phyloP scores from a whole-genome alignment of 179 eudicot genomes.

The Corrigiola litoralis region DNA sequence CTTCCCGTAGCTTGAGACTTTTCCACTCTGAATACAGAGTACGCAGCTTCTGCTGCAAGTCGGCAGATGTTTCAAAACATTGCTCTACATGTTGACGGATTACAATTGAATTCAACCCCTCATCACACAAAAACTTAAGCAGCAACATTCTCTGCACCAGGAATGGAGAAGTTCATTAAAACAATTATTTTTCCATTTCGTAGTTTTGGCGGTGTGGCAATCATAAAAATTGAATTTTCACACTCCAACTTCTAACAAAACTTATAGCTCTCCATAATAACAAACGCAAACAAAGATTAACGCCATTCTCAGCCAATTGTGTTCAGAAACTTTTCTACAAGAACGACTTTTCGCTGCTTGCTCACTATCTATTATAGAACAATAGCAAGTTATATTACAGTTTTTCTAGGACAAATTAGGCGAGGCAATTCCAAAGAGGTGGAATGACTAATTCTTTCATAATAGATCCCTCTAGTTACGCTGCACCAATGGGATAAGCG shows the following conservation, averaged over 20 bases:
- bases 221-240: not conserved
- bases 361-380: no score
- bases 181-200: not conserved
- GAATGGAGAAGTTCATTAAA: not conserved
- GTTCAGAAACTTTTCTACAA: no score
- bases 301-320: no score
- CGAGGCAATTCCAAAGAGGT: no score
- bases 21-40: conserved; percentile 55
- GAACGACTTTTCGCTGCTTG: no score
- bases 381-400: no score
- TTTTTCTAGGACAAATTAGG: no score
- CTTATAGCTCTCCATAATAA: no score
- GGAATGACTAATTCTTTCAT: no score
- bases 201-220: not conserved
- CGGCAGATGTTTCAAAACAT: conserved; percentile 49
- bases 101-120: conserved; percentile 54
- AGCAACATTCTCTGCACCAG: conserved; percentile 70
- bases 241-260: not conserved
- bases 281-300: no score
- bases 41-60: conserved; percentile 76
- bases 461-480: no score
- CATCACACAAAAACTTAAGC: conserved; percentile 75
- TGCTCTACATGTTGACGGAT: conserved; percentile 75
- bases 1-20: conserved; percentile 54
- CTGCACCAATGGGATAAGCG: no score